Conservation (phyloP, 2,329 filamentous ascomycete genomes). For the Meredithiella fracta region DNA sequence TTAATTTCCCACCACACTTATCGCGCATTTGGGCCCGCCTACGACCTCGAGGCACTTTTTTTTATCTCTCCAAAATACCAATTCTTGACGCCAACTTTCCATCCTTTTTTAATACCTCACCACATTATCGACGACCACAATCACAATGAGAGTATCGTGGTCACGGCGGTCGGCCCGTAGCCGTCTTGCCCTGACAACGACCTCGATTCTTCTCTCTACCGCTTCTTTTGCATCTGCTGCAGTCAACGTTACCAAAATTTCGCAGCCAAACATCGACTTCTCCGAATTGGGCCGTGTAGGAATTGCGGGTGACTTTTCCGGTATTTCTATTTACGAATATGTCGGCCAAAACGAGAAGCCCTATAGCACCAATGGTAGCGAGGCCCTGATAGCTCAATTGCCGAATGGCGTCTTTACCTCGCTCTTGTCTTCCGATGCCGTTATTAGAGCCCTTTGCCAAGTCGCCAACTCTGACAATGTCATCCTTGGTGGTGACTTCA, state of each 20-base stretch:
- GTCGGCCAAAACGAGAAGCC: conserved; percentile 57
- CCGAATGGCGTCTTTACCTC: conserved; percentile 72
- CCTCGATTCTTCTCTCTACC: conserved; percentile 10
- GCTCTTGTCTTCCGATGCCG: conserved; percentile 61
- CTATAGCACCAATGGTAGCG: conserved; percentile 57
- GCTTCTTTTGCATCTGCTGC: conserved; percentile 26
- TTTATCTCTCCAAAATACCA: not conserved
- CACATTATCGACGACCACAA: conserved; percentile 2
- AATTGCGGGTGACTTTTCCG: conserved; percentile 75
- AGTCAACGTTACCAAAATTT: conserved; percentile 43
- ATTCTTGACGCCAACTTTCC: not conserved
- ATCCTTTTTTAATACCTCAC: not conserved
- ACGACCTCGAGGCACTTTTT: not conserved
- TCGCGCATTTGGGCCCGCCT: not conserved
- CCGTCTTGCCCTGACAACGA: conserved; percentile 4
- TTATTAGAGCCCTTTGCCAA: conserved; percentile 74
- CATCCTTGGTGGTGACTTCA: conserved; percentile 88
- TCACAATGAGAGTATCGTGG: conserved; percentile 12
- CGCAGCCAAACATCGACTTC: conserved; percentile 61
- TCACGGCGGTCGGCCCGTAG: conserved; percentile 9
- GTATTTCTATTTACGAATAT: conserved; percentile 79
- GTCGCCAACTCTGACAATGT: conserved; percentile 51
- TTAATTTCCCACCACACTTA: conserved; percentile 6
- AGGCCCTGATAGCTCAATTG: conserved; percentile 63
- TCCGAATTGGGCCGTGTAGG: conserved; percentile 65